Evolutionary conservation across 2,329 filamentous ascomycete species (phyloP).

Genomic region (Colletotrichum magnum): DNA sequence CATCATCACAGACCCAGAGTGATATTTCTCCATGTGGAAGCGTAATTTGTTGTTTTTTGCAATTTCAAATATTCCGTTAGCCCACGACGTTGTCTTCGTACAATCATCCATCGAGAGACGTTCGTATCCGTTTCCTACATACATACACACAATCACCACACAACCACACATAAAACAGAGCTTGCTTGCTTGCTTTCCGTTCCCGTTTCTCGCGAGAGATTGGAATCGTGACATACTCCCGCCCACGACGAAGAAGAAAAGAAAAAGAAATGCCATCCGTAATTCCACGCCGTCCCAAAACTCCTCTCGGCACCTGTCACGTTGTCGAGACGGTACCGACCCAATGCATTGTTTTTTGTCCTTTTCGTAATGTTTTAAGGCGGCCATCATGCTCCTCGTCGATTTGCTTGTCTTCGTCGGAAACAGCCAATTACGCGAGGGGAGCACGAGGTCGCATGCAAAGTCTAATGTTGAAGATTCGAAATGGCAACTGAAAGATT

Average conservation of each 20-base stretch:
- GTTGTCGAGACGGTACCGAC: slow-evolving; percentile 10
- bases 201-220: slow-evolving; percentile 4
- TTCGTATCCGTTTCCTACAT: slow-evolving; percentile 21
- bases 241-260: neutral
- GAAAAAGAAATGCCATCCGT: neutral
- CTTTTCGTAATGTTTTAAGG: neutral
- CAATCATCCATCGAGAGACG: slow-evolving; percentile 27
- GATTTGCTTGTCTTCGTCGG: neutral
- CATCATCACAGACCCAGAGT: slow-evolving; percentile 14
- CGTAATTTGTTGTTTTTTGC: too few relatives aligned
- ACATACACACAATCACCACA: neutral
- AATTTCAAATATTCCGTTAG: slow-evolving; percentile 19
- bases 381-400: neutral
- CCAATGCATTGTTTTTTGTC: slow-evolving; percentile 36
- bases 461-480: too few relatives aligned
- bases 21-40: too few relatives aligned
- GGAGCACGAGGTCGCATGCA: too few relatives aligned
- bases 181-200: neutral
- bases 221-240: slow-evolving; percentile 14
- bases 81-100: slow-evolving; percentile 16
- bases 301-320: slow-evolving; percentile 24
- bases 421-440: neutral
- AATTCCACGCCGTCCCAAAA: neutral
- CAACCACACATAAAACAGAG: slow-evolving; percentile 8
- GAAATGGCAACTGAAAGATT: too few relatives aligned